Evolutionary conservation across 306 rosid genomes (phyloP), one percentile per base, ranked within the genome.

Genomic region (Psophocarpus tetragonolobus): DNA sequence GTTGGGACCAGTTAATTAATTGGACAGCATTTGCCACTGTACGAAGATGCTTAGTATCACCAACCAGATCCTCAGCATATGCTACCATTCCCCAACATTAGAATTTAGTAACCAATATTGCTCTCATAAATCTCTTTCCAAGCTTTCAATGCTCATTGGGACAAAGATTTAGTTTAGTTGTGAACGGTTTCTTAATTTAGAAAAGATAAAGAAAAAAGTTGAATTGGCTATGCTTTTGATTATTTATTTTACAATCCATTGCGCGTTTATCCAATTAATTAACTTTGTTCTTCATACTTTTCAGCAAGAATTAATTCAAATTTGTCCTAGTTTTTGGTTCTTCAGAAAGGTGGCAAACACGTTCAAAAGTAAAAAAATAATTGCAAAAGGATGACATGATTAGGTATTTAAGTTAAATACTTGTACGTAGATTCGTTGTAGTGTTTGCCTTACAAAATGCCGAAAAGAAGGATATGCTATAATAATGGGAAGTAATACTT

Each of bases 11-110:
- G 62, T 81, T 41, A 57, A 71, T 81, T 41, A 57, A 71, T n/a
- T 26, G 24, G 44, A 54, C 60, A 51, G 33, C 66, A 20, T 60
- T 60, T 35, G 62, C 17, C 41, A 30, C 7, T n/a, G 90, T 85
- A 82, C 91, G 87, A 81, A 86, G 87, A 92, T 87, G 80, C 93
- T 69, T n/a, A 47, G 48, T 18, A 23, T 36, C 62, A 84, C 94
- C 92, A 90, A 92, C 90, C 84, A 87, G 17, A 42, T 84, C 84
- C 73, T 79, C 42, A 42, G 81, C 91, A 89, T 85, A 88, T 88
- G 91, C 86, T 81, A 57, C 4, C 75, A 53, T 56, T 67, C 18
- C 20, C 27, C 33, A 38, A 29, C 58, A 60, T 60, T 42, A 12
- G 8, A 74, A 41, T 60, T 66, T 39, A 39, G 36, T 33, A 50